phyloP scores from a whole-genome alignment of 345 rosid genomes.

The Eucalyptus sp. region DNA sequence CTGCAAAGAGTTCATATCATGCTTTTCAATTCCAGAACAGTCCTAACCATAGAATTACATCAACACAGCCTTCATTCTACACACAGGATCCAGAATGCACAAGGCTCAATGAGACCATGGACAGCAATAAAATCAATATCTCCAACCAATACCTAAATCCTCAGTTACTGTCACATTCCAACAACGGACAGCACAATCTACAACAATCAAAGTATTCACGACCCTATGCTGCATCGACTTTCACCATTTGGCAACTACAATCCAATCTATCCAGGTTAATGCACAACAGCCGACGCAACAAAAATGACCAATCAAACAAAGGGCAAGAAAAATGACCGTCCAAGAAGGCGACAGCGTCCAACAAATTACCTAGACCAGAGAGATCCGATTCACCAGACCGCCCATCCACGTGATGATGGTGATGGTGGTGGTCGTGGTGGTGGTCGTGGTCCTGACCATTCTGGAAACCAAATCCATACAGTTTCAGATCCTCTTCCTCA shows the following conservation, averaged over 20 bases:
- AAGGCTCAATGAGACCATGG: not conserved
- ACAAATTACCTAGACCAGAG: constrained; percentile 45
- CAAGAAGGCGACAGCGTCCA: not conserved
- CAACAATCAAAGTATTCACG: not conserved
- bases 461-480: constrained; percentile 65
- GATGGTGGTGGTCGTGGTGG: constrained; percentile 4
- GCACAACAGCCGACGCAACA: not conserved
- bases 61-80: not conserved
- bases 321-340: not conserved
- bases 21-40: not conserved
- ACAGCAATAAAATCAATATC: not conserved
- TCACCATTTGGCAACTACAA: not conserved
- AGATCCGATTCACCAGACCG: constrained; percentile 20
- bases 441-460: constrained; percentile 15
- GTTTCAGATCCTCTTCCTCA: constrained; percentile 85
- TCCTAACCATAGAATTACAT: not conserved
- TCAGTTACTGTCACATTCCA: not conserved
- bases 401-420: not conserved
- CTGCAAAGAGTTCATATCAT: not conserved
- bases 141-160: not conserved
- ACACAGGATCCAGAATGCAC: not conserved
- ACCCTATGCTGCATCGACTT: not conserved
- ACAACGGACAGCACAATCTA: not conserved
- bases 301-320: not conserved
- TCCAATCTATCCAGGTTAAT: not conserved